These are phyloP conservation scores for Rhynchosporium agropyri DNA, from an alignment of 2,329 filamentous ascomycete genomes.

Conservation along the genomic window DNA sequence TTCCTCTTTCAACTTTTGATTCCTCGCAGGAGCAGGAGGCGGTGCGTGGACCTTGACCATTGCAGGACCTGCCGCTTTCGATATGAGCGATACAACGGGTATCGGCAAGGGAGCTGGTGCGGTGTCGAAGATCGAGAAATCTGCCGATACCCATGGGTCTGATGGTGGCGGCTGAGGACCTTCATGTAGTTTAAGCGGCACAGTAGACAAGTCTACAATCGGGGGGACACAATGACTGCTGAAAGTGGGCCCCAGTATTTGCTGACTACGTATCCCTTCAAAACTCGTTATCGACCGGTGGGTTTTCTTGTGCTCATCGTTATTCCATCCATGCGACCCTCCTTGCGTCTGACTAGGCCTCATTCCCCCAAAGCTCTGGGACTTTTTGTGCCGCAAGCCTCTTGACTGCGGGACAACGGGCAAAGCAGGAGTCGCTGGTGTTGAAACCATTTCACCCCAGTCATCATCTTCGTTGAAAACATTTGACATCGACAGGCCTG, in stretches of 20 bases:
- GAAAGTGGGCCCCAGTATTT: neutral
- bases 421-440: slow-evolving; percentile 33
- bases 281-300: slow-evolving; percentile 21
- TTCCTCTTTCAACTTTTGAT: slow-evolving; percentile 36
- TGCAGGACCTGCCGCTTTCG: slow-evolving; percentile 11
- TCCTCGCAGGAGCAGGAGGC: slow-evolving; percentile 20
- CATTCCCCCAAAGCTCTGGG: slow-evolving; percentile 28
- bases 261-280: slow-evolving; percentile 15
- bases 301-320: neutral
- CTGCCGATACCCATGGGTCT: slow-evolving; percentile 43
- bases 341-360: neutral
- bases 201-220: neutral
- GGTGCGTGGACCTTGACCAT: slow-evolving; percentile 15
- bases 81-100: neutral
- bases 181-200: neutral
- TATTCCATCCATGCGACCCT: neutral
- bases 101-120: slow-evolving; percentile 18
- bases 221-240: neutral
- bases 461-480: slow-evolving; percentile 41
- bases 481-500: slow-evolving; percentile 13
- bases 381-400: slow-evolving; percentile 32
- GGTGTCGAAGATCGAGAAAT: slow-evolving; percentile 45
- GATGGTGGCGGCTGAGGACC: slow-evolving; percentile 10
- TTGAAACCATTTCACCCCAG: slow-evolving; percentile 46
- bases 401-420: slow-evolving; percentile 23